Evolutionary conservation across 1,284 basidiomycete genomes (phyloP), one percentile per base, ranked within the genome.

Genomic region (Ustilago sp.): DNA sequence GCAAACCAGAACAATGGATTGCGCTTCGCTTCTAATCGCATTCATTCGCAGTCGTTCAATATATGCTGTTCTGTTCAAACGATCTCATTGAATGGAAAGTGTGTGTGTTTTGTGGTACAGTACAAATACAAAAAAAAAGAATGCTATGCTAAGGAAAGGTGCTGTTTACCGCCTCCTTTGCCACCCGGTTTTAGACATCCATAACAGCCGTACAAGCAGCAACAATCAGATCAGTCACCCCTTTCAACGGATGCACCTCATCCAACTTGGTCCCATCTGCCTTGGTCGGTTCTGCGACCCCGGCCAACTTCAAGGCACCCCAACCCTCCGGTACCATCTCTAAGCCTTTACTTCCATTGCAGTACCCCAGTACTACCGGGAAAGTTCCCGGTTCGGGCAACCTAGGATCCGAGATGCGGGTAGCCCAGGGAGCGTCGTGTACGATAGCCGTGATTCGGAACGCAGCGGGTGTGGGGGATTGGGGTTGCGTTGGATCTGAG

Each of bases 311-410:
- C 48, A 80, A 53, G 8, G 74, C 77, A 4, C 53, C 71, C 74
- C 77, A 80, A 6, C 79, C 79, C 51, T 80, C 79, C 0, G 73
- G 68, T 4, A 80, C 70, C 69, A 80, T 68, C 47, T 80, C 77
- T 36, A 80, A 41, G 8, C 35, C 60, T 28, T 74, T 65, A 6
- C 38, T 35, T 5, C 68, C 65, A 55, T 80, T 73, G 65, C 79
- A 80, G 56, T 77, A 76, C 41, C 72, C 79, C 31, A 80, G 31
- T 32, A 80, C 79, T 12, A 79, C 71, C 1, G 79, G 79, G 56
- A 80, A 80, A 1, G 77, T 68, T 34, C 72, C 69, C 7, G 73
- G 32, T 15, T 73, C 74, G 7, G 79, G 77, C 13, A 80, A n/a
- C 1, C 72, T 58, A 7, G 75, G 35, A 45, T 77, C 71, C 38